A percentile compares a stretch with the other conserved stretches of the same genome.
phyloP scores from a whole-genome alignment of 805 yeast species.

The Metschnikowia peoriensis region DNA sequence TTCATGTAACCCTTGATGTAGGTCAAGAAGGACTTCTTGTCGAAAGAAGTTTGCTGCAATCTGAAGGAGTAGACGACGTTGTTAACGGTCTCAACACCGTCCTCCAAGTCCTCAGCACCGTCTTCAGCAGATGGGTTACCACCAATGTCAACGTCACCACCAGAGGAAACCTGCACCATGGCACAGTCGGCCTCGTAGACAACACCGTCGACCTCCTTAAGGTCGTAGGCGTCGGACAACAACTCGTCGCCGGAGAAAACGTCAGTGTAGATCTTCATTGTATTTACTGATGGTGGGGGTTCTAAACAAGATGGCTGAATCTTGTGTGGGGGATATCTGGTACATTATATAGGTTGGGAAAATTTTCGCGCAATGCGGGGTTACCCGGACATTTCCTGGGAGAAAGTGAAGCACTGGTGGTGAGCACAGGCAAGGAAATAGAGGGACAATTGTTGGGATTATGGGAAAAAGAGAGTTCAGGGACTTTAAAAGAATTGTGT shows the following conservation, averaged over 20 bases:
- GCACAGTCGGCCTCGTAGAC: slow-evolving; percentile 96
- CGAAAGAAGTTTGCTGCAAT: slow-evolving; percentile 92
- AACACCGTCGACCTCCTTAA: slow-evolving; percentile 81
- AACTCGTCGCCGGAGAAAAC: slow-evolving; percentile 92
- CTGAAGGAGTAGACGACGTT: slow-evolving; percentile 98
- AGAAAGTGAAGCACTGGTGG: background rate
- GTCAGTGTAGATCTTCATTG: slow-evolving; percentile 55
- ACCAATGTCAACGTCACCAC: slow-evolving; percentile 94
- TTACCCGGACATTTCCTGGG: slow-evolving; percentile 17
- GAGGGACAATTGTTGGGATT: background rate
- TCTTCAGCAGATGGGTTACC: slow-evolving; percentile 99
- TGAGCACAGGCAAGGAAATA: background rate
- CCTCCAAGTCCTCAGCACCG: slow-evolving; percentile 80
- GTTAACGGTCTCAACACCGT: slow-evolving; percentile 88
- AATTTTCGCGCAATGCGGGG: slow-evolving; percentile 18
- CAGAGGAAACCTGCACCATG: slow-evolving; percentile 82
- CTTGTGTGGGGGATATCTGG: background rate
- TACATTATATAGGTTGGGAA: slow-evolving; percentile 14
- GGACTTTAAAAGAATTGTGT: too few species aligned
- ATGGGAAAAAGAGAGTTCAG: too few species aligned
- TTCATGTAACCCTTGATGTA: slow-evolving; percentile 99
- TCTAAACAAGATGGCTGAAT: background rate
- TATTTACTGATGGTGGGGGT: background rate
- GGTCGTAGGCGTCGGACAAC: slow-evolving; percentile 95
- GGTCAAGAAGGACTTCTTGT: slow-evolving; percentile 95